phyloP scores from a whole-genome alignment of 1,284 basidiomycete species.

The Baeospora myosura region DNA sequence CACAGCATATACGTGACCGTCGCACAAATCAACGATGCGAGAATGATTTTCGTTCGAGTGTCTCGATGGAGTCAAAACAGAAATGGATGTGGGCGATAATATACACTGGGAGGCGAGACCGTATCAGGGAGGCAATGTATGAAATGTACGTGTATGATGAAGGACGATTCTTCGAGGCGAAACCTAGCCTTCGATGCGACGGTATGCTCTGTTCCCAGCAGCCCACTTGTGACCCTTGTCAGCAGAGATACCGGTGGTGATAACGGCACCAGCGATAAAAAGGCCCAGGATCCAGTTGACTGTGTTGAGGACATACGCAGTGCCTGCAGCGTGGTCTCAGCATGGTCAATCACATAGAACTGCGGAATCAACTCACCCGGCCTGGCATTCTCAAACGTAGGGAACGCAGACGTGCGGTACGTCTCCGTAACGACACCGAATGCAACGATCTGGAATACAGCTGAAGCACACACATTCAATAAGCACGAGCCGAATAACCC shows the following conservation, averaged over 20 bases:
- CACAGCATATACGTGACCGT: background rate
- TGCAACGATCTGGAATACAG: slow-evolving; percentile 50
- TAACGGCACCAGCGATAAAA: slow-evolving; percentile 43
- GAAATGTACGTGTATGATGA: background rate
- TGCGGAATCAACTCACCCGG: slow-evolving; percentile 37
- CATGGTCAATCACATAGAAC: background rate
- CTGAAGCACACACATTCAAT: slow-evolving; percentile 24
- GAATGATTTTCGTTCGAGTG: background rate
- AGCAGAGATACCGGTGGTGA: slow-evolving; percentile 60
- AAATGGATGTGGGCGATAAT: background rate
- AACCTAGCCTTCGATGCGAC: slow-evolving; percentile 34
- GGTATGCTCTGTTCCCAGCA: slow-evolving; percentile 65
- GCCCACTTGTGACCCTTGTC: slow-evolving; percentile 66
- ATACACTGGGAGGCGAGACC: background rate
- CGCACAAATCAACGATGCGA: background rate
- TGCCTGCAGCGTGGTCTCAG: slow-evolving; percentile 29
- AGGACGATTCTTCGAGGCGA: background rate
- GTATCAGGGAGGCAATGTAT: background rate
- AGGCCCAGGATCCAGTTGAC: slow-evolving; percentile 56
- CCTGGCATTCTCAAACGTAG: slow-evolving; percentile 49
- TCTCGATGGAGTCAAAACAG: background rate
- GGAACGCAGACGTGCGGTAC: slow-evolving; percentile 39
- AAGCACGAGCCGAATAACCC: slow-evolving; percentile 1
- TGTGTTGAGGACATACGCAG: slow-evolving; percentile 49
- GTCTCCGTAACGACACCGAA: slow-evolving; percentile 63